A percentile compares a stretch with the other conserved stretches of the same genome.
Evolutionary conservation across 2,329 filamentous ascomycete genomes (phyloP).

Genomic region (Fusarium sp.): DNA sequence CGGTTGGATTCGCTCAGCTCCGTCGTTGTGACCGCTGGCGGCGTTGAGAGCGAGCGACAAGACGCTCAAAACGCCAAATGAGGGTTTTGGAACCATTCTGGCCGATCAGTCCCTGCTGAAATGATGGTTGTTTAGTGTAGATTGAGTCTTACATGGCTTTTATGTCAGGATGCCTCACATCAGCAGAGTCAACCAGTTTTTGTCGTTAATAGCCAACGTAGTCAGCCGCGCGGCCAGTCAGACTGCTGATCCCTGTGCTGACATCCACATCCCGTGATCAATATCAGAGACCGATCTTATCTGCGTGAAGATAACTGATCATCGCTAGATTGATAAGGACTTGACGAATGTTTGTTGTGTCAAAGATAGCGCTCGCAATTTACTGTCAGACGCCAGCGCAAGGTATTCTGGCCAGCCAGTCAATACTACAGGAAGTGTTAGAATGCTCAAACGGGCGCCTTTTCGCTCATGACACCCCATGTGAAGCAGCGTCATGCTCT

Average conservation of each 20-base stretch:
- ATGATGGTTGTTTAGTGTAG: background rate
- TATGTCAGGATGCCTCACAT: conserved; percentile 12
- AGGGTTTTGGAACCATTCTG: conserved; percentile 37
- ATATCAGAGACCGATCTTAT: conserved; percentile 36
- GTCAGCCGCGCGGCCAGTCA: conserved; percentile 44
- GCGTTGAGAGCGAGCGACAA: conserved; percentile 30
- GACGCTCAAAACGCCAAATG: conserved; percentile 19
- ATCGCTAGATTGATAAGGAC: conserved; percentile 43
- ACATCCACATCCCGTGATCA: conserved; percentile 32
- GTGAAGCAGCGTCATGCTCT: background rate
- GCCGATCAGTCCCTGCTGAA: background rate
- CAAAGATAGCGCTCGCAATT: background rate
- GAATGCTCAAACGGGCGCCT: background rate
- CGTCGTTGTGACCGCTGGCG: conserved; percentile 8
- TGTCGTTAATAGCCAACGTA: background rate
- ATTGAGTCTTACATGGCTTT: conserved; percentile 1
- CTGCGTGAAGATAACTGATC: conserved; percentile 20
- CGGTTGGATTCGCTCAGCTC: conserved; percentile 51
- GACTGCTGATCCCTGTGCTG: conserved; percentile 12
- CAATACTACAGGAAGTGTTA: background rate
- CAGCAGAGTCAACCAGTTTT: conserved; percentile 6
- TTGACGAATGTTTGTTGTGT: background rate
- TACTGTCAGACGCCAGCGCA: background rate
- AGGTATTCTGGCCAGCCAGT: background rate
- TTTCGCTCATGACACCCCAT: background rate